phyloP scores from a whole-genome alignment of 495 filamentous ascomycete species.

The Opeltia flavorubescens region DNA sequence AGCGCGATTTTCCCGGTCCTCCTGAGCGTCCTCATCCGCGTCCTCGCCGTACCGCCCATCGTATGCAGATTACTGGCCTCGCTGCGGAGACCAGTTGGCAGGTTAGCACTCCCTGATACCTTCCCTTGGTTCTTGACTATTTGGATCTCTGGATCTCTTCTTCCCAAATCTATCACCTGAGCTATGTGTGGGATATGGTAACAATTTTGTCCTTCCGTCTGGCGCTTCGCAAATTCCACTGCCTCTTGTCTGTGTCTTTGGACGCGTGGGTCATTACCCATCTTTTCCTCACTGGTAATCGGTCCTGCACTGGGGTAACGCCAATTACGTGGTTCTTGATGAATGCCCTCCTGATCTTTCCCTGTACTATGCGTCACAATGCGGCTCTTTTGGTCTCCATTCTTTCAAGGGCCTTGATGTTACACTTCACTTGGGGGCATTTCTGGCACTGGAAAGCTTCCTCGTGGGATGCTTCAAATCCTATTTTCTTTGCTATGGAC shows the following conservation, averaged over 20 bases:
- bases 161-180: no score
- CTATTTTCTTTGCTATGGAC: constrained; percentile 17
- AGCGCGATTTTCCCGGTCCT: constrained; percentile 55
- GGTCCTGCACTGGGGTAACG: neutral
- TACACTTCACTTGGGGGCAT: constrained; percentile 6
- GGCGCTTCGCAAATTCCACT: constrained; percentile 16
- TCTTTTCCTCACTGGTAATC: neutral
- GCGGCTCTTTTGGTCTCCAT: neutral
- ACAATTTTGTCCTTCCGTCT: constrained; percentile 19
- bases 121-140: constrained; percentile 11
- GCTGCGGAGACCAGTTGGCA: constrained; percentile 98
- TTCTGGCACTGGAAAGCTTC: constrained; percentile 13
- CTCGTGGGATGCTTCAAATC: constrained; percentile 18
- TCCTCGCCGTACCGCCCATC: constrained; percentile 82
- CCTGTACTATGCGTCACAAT: neutral
- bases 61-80: constrained; percentile 96
- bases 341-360: neutral
- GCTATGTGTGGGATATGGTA: no score
- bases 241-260: neutral
- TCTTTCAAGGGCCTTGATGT: neutral
- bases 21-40: constrained; percentile 74
- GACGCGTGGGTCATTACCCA: neutral
- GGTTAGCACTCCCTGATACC: constrained; percentile 57
- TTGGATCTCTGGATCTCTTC: constrained; percentile 11
- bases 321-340: neutral